Evolutionary conservation across 805 yeast species (phyloP).

Genomic region (Metschnikowia cubensis): DNA sequence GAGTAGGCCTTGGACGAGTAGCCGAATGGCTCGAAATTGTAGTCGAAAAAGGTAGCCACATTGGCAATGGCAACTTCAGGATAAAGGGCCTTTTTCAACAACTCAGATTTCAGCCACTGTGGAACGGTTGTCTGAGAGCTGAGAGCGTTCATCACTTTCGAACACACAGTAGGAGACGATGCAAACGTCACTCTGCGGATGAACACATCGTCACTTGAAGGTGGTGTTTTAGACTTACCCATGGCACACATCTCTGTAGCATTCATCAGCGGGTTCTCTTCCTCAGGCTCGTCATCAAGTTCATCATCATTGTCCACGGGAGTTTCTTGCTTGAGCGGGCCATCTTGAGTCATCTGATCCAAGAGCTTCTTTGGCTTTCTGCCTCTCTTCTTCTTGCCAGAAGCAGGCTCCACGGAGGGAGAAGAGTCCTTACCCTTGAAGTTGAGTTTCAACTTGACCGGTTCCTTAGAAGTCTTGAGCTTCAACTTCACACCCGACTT

Average conservation of each 20-base stretch:
- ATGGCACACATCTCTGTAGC: conserved; percentile 15
- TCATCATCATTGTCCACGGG: conserved; percentile 9
- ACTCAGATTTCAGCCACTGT: conserved; percentile 25
- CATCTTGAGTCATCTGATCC: conserved; percentile 17
- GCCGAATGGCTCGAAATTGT: conserved; percentile 34
- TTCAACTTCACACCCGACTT: conserved; percentile 26
- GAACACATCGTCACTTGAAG: conserved; percentile 16
- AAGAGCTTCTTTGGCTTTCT: conserved; percentile 22
- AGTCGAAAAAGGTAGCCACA: conserved; percentile 30
- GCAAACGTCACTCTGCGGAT: conserved; percentile 15
- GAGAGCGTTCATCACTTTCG: conserved; percentile 11
- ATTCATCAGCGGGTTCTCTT: conserved; percentile 4
- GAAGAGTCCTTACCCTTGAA: conserved; percentile 17
- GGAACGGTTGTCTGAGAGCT: conserved; percentile 8
- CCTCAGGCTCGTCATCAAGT: conserved; percentile 7
- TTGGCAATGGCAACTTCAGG: conserved; percentile 30
- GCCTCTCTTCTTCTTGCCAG: conserved; percentile 20
- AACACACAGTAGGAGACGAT: conserved; percentile 10
- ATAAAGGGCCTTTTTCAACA: conserved; percentile 22
- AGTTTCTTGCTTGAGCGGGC: conserved; percentile 10
- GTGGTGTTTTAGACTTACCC: conserved; percentile 15
- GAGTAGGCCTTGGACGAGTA: conserved; percentile 37
- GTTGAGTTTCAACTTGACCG: conserved; percentile 28
- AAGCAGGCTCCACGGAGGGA: conserved; percentile 13
- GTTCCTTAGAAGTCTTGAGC: conserved; percentile 22